These are phyloP conservation scores for Chalciporus pseudorubinellus DNA, from an alignment of 768 basidiomycete genomes.

Conservation along the genomic window DNA sequence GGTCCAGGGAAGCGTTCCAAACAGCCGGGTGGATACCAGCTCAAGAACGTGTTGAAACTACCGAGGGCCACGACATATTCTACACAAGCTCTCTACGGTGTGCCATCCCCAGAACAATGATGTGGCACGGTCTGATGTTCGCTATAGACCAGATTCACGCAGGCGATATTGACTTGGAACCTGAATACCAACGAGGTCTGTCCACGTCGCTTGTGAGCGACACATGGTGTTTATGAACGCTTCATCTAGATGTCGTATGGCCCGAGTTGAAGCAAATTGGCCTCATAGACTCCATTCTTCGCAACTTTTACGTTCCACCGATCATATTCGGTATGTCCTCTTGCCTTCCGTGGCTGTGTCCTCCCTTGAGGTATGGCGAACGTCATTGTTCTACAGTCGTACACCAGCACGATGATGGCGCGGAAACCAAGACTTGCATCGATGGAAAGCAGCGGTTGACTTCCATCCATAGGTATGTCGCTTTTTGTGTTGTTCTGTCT, in stretches of 20 bases:
- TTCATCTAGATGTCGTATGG: constrained; percentile 69
- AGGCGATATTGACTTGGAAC: constrained; percentile 67
- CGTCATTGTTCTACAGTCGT: constrained; percentile 37
- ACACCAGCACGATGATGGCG: constrained; percentile 55
- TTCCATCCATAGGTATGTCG: constrained; percentile 61
- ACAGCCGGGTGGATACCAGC: constrained; percentile 22
- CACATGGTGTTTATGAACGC: neutral
- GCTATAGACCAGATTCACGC: constrained; percentile 58
- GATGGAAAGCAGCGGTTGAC: constrained; percentile 83
- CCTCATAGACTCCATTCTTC: constrained; percentile 74
- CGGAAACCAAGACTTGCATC: constrained; percentile 65
- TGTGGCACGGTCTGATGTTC: neutral
- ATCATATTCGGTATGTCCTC: constrained; percentile 62
- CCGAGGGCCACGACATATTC: constrained; percentile 64
- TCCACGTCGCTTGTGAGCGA: no score
- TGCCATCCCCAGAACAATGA: neutral
- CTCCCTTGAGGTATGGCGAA: neutral
- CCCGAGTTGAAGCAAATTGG: constrained; percentile 70
- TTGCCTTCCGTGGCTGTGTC: neutral
- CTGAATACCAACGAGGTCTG: constrained; percentile 80
- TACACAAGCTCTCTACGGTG: constrained; percentile 58
- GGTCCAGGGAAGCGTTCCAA: constrained; percentile 4
- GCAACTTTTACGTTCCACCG: constrained; percentile 79
- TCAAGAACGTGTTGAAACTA: constrained; percentile 48
- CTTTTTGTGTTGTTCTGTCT: neutral